Evolutionary conservation across 2,329 filamentous ascomycete genomes (phyloP).

Genomic region (Talaromyces sp.): DNA sequence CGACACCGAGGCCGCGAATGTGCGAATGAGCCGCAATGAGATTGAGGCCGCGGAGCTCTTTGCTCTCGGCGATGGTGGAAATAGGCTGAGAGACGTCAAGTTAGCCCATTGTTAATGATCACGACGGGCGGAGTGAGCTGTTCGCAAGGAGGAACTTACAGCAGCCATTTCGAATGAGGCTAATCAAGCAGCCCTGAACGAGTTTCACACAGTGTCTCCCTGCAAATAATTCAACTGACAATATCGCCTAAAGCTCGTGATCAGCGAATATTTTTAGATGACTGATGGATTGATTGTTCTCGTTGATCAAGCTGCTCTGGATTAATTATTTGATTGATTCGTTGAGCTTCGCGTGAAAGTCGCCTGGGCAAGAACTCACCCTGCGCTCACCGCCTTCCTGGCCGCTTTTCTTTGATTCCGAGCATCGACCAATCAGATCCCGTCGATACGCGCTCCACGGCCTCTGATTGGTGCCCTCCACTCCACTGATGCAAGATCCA

Average conservation of each 20-base stretch:
- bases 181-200: neutral
- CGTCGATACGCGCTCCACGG: neutral
- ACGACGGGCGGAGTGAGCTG: neutral
- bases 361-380: neutral
- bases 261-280: neutral
- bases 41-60: constrained; percentile 93
- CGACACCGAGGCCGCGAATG: constrained; percentile 91
- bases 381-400: constrained; percentile 16
- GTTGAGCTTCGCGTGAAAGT: neutral
- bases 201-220: neutral
- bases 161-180: constrained; percentile 16
- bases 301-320: neutral
- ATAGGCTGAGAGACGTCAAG: constrained; percentile 51
- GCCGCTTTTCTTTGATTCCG: neutral
- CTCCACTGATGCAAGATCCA: neutral
- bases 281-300: neutral
- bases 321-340: neutral
- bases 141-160: constrained; percentile 14
- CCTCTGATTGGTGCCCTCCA: constrained; percentile 1
- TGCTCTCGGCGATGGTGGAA: constrained; percentile 86
- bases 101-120: neutral
- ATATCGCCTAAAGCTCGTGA: neutral
- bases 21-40: constrained; percentile 98
- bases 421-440: neutral
- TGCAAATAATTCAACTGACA: neutral